Evolutionary conservation across 1,284 basidiomycete species (phyloP), one percentile per base, ranked within the genome.

Genomic region (Sporisorium iseilematis-ciliati): DNA sequence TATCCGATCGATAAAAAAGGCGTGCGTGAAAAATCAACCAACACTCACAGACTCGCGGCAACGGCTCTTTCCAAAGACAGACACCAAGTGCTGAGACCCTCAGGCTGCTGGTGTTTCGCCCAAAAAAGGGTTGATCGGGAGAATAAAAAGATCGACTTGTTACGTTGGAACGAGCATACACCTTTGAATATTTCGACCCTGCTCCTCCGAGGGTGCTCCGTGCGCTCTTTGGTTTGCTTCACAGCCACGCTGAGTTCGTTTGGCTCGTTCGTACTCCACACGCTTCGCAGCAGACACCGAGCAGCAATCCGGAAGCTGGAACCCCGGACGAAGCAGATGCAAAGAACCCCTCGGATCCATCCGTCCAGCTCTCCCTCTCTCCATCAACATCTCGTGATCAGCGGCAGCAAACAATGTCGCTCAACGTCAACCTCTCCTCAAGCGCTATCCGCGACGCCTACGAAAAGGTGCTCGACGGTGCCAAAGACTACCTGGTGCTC

Each of bases 401-500:
- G 25, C 38, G 31, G 26, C 38, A n/a, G 31, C 51, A 45, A 50
- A 62, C n/a, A 49, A 85, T 85, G 83, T 85, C 83, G 64, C 75
- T 85, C 57, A 75, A 78, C 63, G 83, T 85, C 89, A 94, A 85
- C 89, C 91, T 82, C 89, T 96, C 79, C 85, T 95, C 82, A 89
- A 91, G 78, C 89, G 90, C 55, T 88, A 89, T 77, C 85, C 87
- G 78, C 46, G 58, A 66, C 52, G 83, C 80, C 45, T 84, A 85
- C 72, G 79, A 85, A 70, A 67, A 76, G 53, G 83, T 85, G 41
- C 81, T 84, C 50, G 75, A 78, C 51, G 82, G 83, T 14, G 90
- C 89, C 49, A 91, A 92, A 78, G 92, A 95, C 85, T 97, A 94
- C 92, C 90, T 90, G 7, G 88, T 97, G 53, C 92, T 93, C 80